Evolutionary conservation across 2,329 filamentous ascomycete genomes (phyloP), one percentile per base, ranked within the genome.

Genomic region (Diatrype stigma): DNA sequence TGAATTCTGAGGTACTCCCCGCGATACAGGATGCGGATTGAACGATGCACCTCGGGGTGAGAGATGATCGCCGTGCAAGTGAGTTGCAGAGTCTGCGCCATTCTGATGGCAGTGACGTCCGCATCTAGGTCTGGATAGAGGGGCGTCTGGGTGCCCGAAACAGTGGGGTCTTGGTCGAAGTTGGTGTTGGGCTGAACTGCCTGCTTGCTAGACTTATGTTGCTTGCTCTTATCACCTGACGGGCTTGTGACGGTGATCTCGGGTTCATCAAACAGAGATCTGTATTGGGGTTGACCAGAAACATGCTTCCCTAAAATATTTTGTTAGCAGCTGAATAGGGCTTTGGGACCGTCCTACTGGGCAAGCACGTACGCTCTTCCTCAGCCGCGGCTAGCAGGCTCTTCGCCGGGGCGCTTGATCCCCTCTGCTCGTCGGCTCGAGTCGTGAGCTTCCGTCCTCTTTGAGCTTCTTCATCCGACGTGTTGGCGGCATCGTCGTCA

Each of bases 51-150:
- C 47, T 87, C 86, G 1, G 86, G 85, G 2, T 86, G 89, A 11
- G 85, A 87, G 54, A 88, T 83, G 54, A 96, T 85, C 6, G 86
- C 81, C 0, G 91, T 96, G 71, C 92, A 85, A 46, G 85, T 85
- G 54, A 97, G 81, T 1, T 85, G 81, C 46, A 99, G 79, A 56
- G 87, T 89, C 69, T 97, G 94, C 0, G 94, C 94, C 32, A 87
- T 83, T 68, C 88, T 89, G 60, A 97, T 89, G 59, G 96, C 92
- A 26, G 84, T 85, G 46, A 92, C 76, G 51, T 95, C 89, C 22
- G 86, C 87, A 66, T 96, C 91, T 30, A 91, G 86, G 52, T 97
- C 94, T 2, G 90, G 95, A 56, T 90, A 87, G 51, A 91, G 79
- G 0, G 73, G 86, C 69, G 79, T 72, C 63, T 75, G 67, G 2